Percentiles rank a stretch among this genome's conserved stretches.
phyloP scores from a whole-genome alignment of 2,329 filamentous ascomycete genomes.

The Arthrobotrys megalospora region DNA sequence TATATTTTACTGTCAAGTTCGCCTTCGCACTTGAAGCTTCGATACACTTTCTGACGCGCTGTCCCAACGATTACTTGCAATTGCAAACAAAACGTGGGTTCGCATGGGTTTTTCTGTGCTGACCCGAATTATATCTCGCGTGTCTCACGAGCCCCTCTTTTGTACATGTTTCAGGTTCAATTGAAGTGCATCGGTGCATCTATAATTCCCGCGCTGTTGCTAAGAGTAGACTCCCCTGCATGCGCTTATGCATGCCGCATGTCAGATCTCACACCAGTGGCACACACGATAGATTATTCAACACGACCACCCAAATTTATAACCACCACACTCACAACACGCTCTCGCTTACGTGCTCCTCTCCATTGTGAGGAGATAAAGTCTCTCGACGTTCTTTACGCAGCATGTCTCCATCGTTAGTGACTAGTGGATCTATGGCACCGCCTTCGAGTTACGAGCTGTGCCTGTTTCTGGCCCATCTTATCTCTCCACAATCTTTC shows the following conservation, averaged over 20 bases:
- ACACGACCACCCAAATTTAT: conserved; percentile 36
- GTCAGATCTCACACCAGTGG: conserved; percentile 45
- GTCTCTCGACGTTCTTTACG: not conserved
- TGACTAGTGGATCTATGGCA: not conserved
- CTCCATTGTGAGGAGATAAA: not conserved
- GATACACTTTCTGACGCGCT: too few relatives aligned
- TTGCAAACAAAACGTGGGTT: too few relatives aligned
- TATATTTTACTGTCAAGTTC: too few relatives aligned
- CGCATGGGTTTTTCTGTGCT: not conserved
- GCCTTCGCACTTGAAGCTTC: too few relatives aligned
- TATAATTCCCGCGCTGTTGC: conserved; percentile 20
- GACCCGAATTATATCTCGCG: not conserved
- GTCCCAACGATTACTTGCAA: too few relatives aligned
- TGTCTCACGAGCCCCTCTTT: too few relatives aligned
- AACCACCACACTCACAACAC: conserved; percentile 42
- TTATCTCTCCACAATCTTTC: not conserved
- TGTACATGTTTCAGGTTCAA: conserved; percentile 2
- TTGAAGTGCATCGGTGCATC: not conserved
- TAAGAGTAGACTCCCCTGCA: conserved; percentile 47
- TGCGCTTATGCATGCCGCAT: conserved; percentile 48
- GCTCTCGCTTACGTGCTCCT: conserved; percentile 21
- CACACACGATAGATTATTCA: conserved; percentile 45
- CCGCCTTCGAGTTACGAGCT: not conserved
- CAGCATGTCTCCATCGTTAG: not conserved
- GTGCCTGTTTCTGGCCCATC: not conserved